Base-by-base conservation (phyloP, 2,329 filamentous ascomycete species). In the Periglandula ipomoeae region DNA sequence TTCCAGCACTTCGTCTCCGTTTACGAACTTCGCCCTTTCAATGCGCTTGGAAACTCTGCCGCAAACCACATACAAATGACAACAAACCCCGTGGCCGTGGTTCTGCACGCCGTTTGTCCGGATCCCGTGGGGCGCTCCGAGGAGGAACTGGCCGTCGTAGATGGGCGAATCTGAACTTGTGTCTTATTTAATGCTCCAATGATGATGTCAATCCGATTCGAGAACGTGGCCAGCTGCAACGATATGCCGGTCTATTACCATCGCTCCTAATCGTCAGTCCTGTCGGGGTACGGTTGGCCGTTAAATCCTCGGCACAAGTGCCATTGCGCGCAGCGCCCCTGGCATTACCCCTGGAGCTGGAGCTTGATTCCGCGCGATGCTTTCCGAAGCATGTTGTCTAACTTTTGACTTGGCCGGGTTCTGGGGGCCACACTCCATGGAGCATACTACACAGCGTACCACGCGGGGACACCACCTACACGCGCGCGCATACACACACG, bases 381-480 rank as follows among this genome's bases (percentile, higher is more conserved):
- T 43, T 44, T 38, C 44, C 39, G 48, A 37, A 22, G 43, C 38
- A 38, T 22, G 27, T n/a, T 46, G 44, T 46, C 44, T 26, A 40
- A 30, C 35, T 40, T 26, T 37, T 34, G 37, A 26, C 15, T 19
- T 22, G 24, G 20, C 24, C 38, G 10, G 35, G 5, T 15, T 22
- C 23, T 19, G 26, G 17, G 39, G 19, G 27, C 30, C 6, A 32
- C n/a, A n/a, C n/a, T n/a, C n/a, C n/a, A n/a, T n/a, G n/a, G n/a
- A n/a, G n/a, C n/a, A n/a, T n/a, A n/a, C n/a, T n/a, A n/a, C n/a
- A n/a, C n/a, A n/a, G n/a, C n/a, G n/a, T n/a, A n/a, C n/a, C n/a
- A n/a, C n/a, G n/a, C n/a, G n/a, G n/a, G n/a, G n/a, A n/a, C n/a
- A n/a, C n/a, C n/a, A n/a, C n/a, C n/a, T n/a, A n/a, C n/a, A n/a